Percentiles rank a stretch among this genome's conserved stretches.
Conservation (phyloP, 106 monocot species). For the Allium cepa region DNA sequence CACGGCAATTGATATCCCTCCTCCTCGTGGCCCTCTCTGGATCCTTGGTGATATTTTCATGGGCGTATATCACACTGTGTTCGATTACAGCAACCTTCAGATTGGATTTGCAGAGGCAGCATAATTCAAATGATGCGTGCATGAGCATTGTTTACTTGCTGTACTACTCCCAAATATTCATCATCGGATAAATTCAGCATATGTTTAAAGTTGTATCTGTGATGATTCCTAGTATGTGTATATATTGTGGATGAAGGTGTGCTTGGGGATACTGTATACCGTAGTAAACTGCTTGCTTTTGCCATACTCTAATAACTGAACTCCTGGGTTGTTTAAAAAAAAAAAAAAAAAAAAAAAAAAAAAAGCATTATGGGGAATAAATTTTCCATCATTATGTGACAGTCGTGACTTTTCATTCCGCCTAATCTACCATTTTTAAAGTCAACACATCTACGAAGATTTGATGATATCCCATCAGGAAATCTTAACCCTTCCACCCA, state of each 20-base stretch:
- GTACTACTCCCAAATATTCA: background rate
- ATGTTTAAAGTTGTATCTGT: background rate
- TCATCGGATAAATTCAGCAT: background rate
- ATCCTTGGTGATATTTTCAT: slow-evolving; percentile 64
- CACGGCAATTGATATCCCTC: too few species aligned
- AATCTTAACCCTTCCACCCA: too few species aligned
- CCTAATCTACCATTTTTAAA: too few species aligned
- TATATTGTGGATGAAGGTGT: too few species aligned
- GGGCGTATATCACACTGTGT: slow-evolving; percentile 76
- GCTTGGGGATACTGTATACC: background rate
- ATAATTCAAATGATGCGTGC: slow-evolving; percentile 6
- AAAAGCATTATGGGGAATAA: too few species aligned
- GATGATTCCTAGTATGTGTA: background rate
- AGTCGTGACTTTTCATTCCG: too few species aligned
- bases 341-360: too few species aligned
- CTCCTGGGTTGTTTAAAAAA: too few species aligned
- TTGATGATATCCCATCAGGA: too few species aligned
- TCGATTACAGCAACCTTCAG: slow-evolving; percentile 56
- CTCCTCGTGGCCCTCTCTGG: too few species aligned
- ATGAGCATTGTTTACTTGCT: background rate
- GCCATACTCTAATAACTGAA: background rate
- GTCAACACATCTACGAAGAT: too few species aligned
- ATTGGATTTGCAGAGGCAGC: slow-evolving; percentile 82
- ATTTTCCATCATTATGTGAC: too few species aligned
- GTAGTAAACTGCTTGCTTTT: background rate